Evolutionary conservation across 2,329 filamentous ascomycete genomes (phyloP), one percentile per base, ranked within the genome.

Genomic region (Arthrobotrys entomopaga): DNA sequence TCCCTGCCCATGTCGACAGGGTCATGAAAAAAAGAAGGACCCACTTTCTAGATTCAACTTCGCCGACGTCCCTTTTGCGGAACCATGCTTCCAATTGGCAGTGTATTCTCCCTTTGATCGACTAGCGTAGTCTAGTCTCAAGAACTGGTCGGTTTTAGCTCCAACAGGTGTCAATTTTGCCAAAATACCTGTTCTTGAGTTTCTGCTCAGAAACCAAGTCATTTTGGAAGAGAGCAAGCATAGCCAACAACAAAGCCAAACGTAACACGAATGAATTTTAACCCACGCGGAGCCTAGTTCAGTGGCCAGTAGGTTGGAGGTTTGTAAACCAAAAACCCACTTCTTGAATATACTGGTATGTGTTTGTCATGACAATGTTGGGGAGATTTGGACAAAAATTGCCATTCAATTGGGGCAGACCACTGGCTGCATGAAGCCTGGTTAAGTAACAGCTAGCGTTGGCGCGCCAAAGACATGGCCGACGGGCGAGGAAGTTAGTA

Each of bases 11-110:
- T 34, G 29, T 34, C 29, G 29, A 34, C 29, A 34, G 6, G 29
- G 29, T 34, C 42, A 50, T 16, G 46, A 50, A 50, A 48, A 48
- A 5, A 19, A 50, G 16, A 13, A 26, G n/a, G 15, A 63, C 70
- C 70, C 70, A 74, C 70, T 74, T 74, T 67, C 70, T 57, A 50
- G 29, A 74, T 67, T 24, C 70, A 63, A 74, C 63, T 52, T 74
- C 70, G 63, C 63, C 70, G 70, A 67, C 50, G 40, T 56, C 20
- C 48, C 24, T 26, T 63, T 46, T 5, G 48, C 56, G 48, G 42
- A 59, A 26, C 60, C 60, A 54, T 26, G 34, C 24, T 53, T 20
- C 24, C 50, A 8, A 53, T 59, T 46, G 34, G 34, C 20, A 2
- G 22, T 26, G 40, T 24, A 29, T 65, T 48, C 42, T 34, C 48